Evolutionary conservation across 805 yeast genomes (phyloP), one percentile per base, ranked within the genome.

Genomic region (Saccharomycopsis sp.): DNA sequence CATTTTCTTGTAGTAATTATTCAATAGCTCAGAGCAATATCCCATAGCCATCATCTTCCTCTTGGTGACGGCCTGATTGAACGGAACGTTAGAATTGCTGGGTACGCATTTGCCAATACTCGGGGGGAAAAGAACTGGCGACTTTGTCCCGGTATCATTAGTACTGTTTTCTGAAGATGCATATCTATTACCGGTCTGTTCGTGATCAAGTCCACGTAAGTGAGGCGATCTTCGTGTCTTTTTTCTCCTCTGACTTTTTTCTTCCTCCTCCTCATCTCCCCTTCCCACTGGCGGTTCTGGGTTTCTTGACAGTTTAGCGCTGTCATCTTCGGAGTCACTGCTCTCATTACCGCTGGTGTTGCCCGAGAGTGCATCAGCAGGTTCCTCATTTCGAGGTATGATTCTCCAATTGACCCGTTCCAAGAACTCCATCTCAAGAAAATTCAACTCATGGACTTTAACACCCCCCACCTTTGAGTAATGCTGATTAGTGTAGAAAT

Each of bases 391-490:
- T 45, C 69, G 52, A 2, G 92, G 89, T 3, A 83, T 69, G 10
- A 82, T 76, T 47, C 82, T 67, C 74, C 92, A 89, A 45, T 77
- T 75, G 7, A 89, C 89, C 47, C 87, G 67, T 36, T 73, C 71
- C 34, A 89, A 68, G 53, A 92, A 87, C 59, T 92, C 97, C 39
- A 82, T 77, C 56, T 89, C 98, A 35, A 89, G 65, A 41, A 89
- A 69, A 58, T 92, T 92, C 50, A 88, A 65, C 56, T 87, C 96
- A 45, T 77, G 70, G 36, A 80, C 63, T 32, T 85, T 85, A 4
- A 87, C 81, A 46, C 98, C 97, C 3, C 98, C 98, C 15, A 92
- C 96, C 56, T 82, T 83, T 9, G 97, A 95, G 54, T 92, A 89
- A 59, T 92, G 96, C 34, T 80, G 72, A 59, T 88, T 89, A 12